Base-by-base conservation (phyloP, 176 grass and related monocot species). In the Raddia distichophylla region DNA sequence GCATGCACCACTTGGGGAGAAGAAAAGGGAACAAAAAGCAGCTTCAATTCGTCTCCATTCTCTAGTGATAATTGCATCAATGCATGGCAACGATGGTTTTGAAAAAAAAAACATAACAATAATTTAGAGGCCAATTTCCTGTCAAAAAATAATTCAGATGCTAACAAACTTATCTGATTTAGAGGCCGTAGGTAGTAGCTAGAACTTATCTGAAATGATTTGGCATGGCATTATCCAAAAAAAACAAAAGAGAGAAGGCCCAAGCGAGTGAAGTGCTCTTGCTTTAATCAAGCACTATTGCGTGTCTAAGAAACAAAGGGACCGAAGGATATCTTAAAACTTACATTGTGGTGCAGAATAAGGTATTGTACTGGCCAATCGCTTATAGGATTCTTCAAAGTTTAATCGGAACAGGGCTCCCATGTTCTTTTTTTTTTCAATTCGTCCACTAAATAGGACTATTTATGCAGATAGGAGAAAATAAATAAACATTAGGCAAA, bases 201-300 rank as follows among this genome's bases (percentile, higher is more conserved):
- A 45, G 19, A 75, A 46, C 71, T 83, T 83, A 67, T 74, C 59
- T 54, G 34, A 44, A 64, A 74, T 74, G 33, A 74, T 65, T 46
- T 47, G 19, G 33, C 13, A 75, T 19, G 57, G 71, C 20, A 58
- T 57, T 46, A 46, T 56, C 35, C 8, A 62, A 16, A 83, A 6
- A 33, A 52, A 12, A 20, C 44, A 44, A 66, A 53, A 44, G 42
- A 46, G 42, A 40, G 34, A 52, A 43, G 45, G 8, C 56, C 15
- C 16, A 16, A 11, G 75, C 33, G 20, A 33, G 1, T 14, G 18
- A 65, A 74, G 76, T 74, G 69, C 70, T 60, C 12, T 15, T 20
- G 56, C 69, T 86, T 86, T 86, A 6, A 45, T 15, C 56, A 58
- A 57, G 35, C 76, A 71, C 57, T 64, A 68, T 18, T 76, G 4